Evolutionary conservation across 2,329 filamentous ascomycete species (phyloP).

Genomic region (Metarhizium album): DNA sequence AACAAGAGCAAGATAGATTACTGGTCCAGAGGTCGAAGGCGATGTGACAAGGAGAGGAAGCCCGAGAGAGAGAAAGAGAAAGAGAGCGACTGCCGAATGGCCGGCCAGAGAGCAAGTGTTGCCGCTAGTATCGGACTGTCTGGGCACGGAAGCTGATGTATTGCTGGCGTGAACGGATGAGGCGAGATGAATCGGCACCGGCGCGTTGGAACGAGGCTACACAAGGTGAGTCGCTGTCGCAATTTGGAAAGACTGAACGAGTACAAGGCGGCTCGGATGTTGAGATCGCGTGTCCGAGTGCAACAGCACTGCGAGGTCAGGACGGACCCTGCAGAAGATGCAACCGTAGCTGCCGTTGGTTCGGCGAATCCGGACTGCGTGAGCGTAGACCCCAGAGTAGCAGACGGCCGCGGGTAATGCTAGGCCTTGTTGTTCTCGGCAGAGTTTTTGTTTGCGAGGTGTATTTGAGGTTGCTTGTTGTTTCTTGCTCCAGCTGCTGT

Average conservation of each 20-base stretch:
- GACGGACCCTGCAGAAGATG: background rate
- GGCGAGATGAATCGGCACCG: conserved; percentile 23
- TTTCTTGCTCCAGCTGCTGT: background rate
- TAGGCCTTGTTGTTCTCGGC: background rate
- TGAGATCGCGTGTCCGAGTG: conserved; percentile 9
- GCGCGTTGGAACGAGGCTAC: conserved; percentile 20
- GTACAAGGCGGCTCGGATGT: conserved; percentile 8
- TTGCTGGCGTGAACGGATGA: conserved; percentile 18
- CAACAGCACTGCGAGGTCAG: conserved; percentile 4
- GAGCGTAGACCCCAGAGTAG: background rate
- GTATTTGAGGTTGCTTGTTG: background rate
- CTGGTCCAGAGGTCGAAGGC: conserved; percentile 5
- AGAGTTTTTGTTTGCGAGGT: background rate
- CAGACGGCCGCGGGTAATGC: background rate
- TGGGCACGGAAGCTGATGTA: conserved; percentile 18
- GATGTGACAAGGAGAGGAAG: conserved; percentile 13
- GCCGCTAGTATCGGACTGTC: conserved; percentile 25
- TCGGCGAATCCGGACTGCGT: background rate
- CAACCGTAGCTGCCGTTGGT: background rate
- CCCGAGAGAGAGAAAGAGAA: too few species aligned
- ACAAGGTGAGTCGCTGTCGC: conserved; percentile 21
- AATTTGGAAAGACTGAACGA: conserved; percentile 9
- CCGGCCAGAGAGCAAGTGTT: conserved; percentile 20
- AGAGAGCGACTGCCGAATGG: conserved; percentile 20
- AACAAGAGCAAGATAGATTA: background rate